These are phyloP conservation scores for Tulasnella sp. DNA, from an alignment of 768 basidiomycete genomes.

Conservation along the genomic window DNA sequence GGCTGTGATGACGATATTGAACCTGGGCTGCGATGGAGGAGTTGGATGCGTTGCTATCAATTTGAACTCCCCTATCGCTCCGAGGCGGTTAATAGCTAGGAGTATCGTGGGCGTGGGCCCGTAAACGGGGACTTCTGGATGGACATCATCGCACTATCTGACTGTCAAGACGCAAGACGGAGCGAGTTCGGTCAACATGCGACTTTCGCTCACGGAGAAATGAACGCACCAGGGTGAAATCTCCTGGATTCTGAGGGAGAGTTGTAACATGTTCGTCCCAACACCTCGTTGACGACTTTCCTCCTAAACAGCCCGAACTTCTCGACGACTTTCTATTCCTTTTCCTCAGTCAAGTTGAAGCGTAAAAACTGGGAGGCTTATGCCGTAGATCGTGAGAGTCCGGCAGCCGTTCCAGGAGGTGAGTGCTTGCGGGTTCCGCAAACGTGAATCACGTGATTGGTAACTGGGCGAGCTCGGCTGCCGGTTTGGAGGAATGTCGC, in stretches of 20 bases:
- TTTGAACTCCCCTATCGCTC: background rate
- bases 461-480: background rate
- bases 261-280: background rate
- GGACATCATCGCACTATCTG: background rate
- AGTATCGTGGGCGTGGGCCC: background rate
- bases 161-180: background rate
- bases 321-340: background rate
- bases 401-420: background rate
- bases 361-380: background rate
- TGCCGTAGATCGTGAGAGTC: background rate
- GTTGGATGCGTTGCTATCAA: background rate
- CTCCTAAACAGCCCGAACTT: background rate
- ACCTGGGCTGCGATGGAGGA: background rate
- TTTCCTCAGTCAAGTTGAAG: background rate
- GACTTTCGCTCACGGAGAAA: background rate
- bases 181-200: background rate
- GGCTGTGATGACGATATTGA: background rate
- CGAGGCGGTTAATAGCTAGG: background rate
- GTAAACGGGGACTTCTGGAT: background rate
- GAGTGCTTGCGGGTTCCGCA: background rate
- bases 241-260: background rate
- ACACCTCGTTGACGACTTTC: slow-evolving; percentile 8
- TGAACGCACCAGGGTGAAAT: background rate
- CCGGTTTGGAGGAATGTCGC: background rate
- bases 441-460: background rate